A percentile compares a stretch with the other conserved stretches of the same genome.
Conservation (phyloP, 148 eudicot genomes). For the Persicaria maculosa region DNA sequence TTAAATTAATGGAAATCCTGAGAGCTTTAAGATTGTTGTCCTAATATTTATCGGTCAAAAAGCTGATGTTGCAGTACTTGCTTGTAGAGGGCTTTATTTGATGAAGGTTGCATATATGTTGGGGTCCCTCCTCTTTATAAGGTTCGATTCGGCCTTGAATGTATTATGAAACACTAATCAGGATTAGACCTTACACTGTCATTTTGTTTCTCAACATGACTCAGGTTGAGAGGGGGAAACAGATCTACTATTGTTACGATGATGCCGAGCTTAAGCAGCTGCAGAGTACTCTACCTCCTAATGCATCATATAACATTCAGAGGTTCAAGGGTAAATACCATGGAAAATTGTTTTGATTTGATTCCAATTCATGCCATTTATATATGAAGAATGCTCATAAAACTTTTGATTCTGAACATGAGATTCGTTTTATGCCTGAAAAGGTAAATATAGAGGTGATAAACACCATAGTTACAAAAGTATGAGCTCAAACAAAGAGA, state of each 20-base stretch:
- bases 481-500: too few relatives aligned
- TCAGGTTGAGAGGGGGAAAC: conserved; percentile 94
- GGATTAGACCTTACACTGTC: background rate
- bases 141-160: conserved; percentile 36
- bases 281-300: conserved; percentile 63
- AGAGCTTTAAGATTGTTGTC: background rate
- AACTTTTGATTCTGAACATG: background rate
- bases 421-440: too few relatives aligned
- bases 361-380: background rate
- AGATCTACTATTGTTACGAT: conserved; percentile 67
- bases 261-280: conserved; percentile 65
- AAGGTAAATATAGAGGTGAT: too few relatives aligned
- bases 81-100: conserved; percentile 89
- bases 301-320: conserved; percentile 89
- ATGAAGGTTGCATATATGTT: conserved; percentile 89
- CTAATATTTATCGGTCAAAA: background rate
- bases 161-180: background rate
- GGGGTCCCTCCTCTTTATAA: conserved; percentile 97
- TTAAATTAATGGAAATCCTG: background rate
- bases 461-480: too few relatives aligned
- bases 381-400: background rate
- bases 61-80: conserved; percentile 6
- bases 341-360: background rate
- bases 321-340: conserved; percentile 71
- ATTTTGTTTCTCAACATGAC: conserved; percentile 12